phyloP scores from a whole-genome alignment of 768 basidiomycete species.

The Kwoniella heveanensis region DNA sequence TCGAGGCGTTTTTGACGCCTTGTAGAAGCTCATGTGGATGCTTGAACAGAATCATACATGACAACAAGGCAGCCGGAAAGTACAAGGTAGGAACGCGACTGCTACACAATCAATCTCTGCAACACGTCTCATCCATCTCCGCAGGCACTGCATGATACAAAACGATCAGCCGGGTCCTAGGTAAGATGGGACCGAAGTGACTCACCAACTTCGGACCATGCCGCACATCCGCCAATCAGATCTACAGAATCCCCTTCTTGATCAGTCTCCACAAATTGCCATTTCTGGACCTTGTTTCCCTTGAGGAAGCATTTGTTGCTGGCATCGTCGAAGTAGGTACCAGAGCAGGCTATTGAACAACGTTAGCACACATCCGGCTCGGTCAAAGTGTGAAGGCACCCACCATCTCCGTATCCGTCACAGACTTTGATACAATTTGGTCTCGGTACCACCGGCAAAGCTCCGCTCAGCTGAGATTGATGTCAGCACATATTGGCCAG shows the following conservation, averaged over 20 bases:
- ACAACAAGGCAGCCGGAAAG: neutral
- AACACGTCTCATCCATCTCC: constrained; percentile 38
- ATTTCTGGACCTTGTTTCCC: constrained; percentile 22
- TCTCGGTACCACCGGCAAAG: constrained; percentile 30
- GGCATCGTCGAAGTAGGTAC: constrained; percentile 28
- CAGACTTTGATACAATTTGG: constrained; percentile 31
- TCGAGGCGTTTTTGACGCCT: too few species aligned
- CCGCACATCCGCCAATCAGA: constrained; percentile 34
- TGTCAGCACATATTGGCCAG: neutral
- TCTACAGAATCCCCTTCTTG: constrained; percentile 21
- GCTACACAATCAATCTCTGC: constrained; percentile 19
- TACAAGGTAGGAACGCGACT: neutral
- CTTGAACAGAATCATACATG: too few species aligned
- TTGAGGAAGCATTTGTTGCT: constrained; percentile 29
- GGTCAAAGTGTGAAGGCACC: neutral
- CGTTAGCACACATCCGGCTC: neutral
- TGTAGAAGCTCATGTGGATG: too few species aligned
- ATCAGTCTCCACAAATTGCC: constrained; percentile 21
- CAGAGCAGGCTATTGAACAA: constrained; percentile 22
- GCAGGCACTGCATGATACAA: constrained; percentile 32
- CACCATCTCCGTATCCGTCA: constrained; percentile 27
- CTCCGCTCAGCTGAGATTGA: constrained; percentile 17
- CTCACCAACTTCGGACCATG: constrained; percentile 33
- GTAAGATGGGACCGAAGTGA: neutral
- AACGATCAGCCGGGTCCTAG: too few species aligned